phyloP scores from a whole-genome alignment of 306 rosid species.

The Sindora glabra region DNA sequence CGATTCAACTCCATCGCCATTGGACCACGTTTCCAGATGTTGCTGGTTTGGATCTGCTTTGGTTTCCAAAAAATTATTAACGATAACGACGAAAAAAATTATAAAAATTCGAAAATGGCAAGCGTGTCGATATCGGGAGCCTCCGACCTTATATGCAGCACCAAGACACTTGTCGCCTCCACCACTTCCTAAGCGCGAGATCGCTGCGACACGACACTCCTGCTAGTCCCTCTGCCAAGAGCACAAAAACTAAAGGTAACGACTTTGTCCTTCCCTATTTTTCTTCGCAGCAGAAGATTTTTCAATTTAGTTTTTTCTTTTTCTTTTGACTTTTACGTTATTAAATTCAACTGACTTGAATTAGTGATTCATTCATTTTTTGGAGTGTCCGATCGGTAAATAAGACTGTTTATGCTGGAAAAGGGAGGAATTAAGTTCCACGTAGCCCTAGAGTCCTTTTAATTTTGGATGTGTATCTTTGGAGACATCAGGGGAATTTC shows the following conservation, averaged over 20 bases:
- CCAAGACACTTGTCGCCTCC: slow-evolving; percentile 73
- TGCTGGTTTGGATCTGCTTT: neutral
- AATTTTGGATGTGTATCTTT: neutral
- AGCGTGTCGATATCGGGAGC: too few species aligned
- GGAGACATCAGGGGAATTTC: slow-evolving; percentile 2
- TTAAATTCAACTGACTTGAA: too few species aligned
- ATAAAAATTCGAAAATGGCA: slow-evolving; percentile 10
- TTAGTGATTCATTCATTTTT: too few species aligned
- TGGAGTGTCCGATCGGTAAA: neutral
- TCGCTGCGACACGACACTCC: slow-evolving; percentile 34
- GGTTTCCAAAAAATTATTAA: neutral
- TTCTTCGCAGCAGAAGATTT: too few species aligned
- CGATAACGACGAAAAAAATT: neutral
- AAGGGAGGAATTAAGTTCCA: neutral
- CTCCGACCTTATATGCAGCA: too few species aligned
- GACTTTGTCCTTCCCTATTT: neutral
- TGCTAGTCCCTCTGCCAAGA: neutral
- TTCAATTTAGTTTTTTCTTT: too few species aligned
- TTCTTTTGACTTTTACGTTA: too few species aligned
- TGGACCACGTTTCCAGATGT: slow-evolving; percentile 51
- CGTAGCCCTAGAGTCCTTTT: neutral
- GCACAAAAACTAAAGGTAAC: slow-evolving; percentile 11
- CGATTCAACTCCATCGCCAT: neutral
- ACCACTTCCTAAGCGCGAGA: slow-evolving; percentile 21
- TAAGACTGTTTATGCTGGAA: neutral